Evolutionary conservation across 257 asterid genomes (phyloP).

Genomic region (Pogostemon cablin): DNA sequence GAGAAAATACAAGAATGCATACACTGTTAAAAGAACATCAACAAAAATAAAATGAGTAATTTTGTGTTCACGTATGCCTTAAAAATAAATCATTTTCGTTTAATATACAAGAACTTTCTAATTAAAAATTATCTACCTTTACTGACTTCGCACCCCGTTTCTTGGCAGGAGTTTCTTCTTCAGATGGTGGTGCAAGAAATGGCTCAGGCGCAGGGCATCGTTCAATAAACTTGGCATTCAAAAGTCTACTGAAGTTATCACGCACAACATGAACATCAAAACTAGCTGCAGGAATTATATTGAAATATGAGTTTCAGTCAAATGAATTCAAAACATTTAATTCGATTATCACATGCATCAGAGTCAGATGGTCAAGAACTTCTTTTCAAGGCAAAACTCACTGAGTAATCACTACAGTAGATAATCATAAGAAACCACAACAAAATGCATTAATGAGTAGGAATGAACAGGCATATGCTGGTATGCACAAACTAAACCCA

Average conservation of each 20-base stretch:
- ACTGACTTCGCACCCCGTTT: slow-evolving; percentile 26
- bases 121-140: slow-evolving; percentile 19
- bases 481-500: not conserved
- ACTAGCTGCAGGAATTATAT: slow-evolving; percentile 51
- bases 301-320: not conserved
- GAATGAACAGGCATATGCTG: not conserved
- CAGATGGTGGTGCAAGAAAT: slow-evolving; percentile 51
- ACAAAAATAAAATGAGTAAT: no score
- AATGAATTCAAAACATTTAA: no score
- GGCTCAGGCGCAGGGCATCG: slow-evolving; percentile 93
- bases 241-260: slow-evolving; percentile 64
- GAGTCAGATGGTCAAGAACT: not conserved
- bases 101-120: not conserved
- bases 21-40: not conserved
- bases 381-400: not conserved
- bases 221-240: slow-evolving; percentile 70
- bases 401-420: not conserved
- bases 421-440: no score
- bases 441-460: slow-evolving; percentile 16
- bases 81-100: not conserved
- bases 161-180: slow-evolving; percentile 39
- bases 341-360: no score
- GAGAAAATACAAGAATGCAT: not conserved
- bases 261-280: slow-evolving; percentile 42
- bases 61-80: not conserved